Evolutionary conservation across 1,284 basidiomycete genomes (phyloP), one percentile per base, ranked within the genome.

Genomic region (Kwoniella shivajii): DNA sequence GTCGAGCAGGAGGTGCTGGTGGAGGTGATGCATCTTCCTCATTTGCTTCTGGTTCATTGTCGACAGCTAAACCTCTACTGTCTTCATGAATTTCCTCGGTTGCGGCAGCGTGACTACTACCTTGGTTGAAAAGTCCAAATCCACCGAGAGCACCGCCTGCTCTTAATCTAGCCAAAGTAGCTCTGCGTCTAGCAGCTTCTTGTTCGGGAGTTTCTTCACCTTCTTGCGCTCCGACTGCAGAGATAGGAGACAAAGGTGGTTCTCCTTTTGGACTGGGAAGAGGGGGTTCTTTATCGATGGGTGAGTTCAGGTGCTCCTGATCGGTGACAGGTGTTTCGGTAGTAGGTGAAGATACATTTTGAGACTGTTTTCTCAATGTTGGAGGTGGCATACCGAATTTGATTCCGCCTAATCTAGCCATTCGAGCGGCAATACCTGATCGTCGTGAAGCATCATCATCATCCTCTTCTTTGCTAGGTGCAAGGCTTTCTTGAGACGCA

Each of bases 401-500:
- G 41, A 90, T 86, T 34, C 90, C 92, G 29, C 90, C 92, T 11
- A 92, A 83, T 65, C 87, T 86, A 54, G 89, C 92, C 90, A 94
- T 92, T 55, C 90, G 84, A 29, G 88, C 90, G 29, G 90, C 92
- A 68, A 92, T 87, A 16, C 86, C 87, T 9, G 88, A 87, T 41
- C 88, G 85, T 49, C 88, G 84, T 66, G 87, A 85, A 50, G 86
- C 82, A 72, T 91, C 91, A 62, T 90, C 62, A 33, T 67, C 68
- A 4, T 31, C 56, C 9, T 22, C 46, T 4, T 11, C 26, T 36
- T 36, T 37, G 33, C 52, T 31, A 20, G 46, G 38, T 14, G 54
- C 24, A 18, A 41, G 22, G 13, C 27, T n/a, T n/a, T 45, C 55
- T 18, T 54, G 43, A 18, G 51, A 54, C n/a, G 37, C 26, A 27